phyloP scores from a whole-genome alignment of 192 early-diverging fungal species.

The Coemansia sp. region DNA sequence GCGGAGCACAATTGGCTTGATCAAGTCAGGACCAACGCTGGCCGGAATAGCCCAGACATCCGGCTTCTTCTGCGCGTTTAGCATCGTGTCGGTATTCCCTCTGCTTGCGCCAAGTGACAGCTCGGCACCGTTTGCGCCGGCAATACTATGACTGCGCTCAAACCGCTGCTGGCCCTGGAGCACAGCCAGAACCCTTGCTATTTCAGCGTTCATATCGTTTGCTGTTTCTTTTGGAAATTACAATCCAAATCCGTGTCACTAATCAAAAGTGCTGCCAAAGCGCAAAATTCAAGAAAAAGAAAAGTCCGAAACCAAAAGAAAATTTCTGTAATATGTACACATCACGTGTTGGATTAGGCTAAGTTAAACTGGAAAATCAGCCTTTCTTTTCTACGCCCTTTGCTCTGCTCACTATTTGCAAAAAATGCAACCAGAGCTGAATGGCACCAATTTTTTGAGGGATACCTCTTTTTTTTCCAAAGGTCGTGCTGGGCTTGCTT shows the following conservation, averaged over 20 bases:
- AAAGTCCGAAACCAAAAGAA: neutral
- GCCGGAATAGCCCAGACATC: constrained; percentile 37
- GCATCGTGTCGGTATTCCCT: neutral
- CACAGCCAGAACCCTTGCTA: neutral
- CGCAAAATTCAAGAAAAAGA: neutral
- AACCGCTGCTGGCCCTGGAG: constrained; percentile 4
- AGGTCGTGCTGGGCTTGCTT: neutral
- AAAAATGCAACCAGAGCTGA: neutral
- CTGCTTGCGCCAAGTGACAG: neutral
- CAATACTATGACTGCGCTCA: neutral
- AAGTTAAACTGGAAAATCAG: neutral
- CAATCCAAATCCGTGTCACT: neutral
- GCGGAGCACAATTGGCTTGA: constrained; percentile 15
- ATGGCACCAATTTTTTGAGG: neutral
- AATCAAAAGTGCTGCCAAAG: neutral
- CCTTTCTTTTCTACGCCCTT: neutral
- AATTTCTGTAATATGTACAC: neutral
- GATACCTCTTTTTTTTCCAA: neutral
- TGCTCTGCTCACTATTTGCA: neutral
- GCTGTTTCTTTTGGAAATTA: neutral
- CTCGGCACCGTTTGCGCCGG: neutral
- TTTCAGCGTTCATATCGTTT: neutral
- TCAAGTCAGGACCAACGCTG: constrained; percentile 39
- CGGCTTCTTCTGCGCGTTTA: constrained; percentile 5
- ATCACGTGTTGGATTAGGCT: constrained; percentile 8